phyloP scores from a whole-genome alignment of 495 filamentous ascomycete species.

The Penicillium simplicissimum region DNA sequence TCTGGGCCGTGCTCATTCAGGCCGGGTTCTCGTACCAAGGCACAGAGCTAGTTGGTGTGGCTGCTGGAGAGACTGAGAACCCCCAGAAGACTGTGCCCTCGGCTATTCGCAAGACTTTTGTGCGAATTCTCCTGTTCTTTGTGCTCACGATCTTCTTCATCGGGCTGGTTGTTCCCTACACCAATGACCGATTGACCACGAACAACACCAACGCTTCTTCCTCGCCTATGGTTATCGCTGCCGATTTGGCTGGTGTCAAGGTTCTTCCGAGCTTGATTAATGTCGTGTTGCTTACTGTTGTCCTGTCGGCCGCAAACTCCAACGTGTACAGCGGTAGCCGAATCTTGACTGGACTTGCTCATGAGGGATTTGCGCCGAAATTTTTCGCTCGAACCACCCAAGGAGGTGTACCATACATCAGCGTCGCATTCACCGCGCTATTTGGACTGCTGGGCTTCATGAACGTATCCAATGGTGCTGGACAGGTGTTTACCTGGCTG shows the following conservation, averaged over 20 bases:
- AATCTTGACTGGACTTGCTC: slow-evolving; percentile 60
- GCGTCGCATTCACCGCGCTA: slow-evolving; percentile 45
- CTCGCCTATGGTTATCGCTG: slow-evolving; percentile 64
- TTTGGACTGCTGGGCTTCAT: slow-evolving; percentile 54
- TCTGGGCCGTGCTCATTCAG: slow-evolving; percentile 45
- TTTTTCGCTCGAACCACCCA: slow-evolving; percentile 51
- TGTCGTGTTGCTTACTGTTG: slow-evolving; percentile 68
- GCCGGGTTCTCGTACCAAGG: slow-evolving; percentile 68
- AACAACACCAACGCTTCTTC: slow-evolving; percentile 56
- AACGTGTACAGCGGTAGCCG: slow-evolving; percentile 74
- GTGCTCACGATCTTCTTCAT: slow-evolving; percentile 68
- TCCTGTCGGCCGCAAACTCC: slow-evolving; percentile 70
- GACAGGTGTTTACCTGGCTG: slow-evolving; percentile 51
- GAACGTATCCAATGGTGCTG: slow-evolving; percentile 42
- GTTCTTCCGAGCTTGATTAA: slow-evolving; percentile 76
- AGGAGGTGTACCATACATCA: slow-evolving; percentile 51
- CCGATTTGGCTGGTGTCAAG: slow-evolving; percentile 60
- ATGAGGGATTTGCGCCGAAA: slow-evolving; percentile 58
- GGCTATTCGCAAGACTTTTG: slow-evolving; percentile 68
- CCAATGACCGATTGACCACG: slow-evolving; percentile 30
- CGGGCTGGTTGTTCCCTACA: slow-evolving; percentile 61
- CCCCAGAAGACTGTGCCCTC: slow-evolving; percentile 61
- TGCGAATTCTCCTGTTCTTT: slow-evolving; percentile 68
- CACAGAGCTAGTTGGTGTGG: slow-evolving; percentile 66
- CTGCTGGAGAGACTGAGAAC: slow-evolving; percentile 67